A percentile compares a stretch with the other conserved stretches of the same genome.
These are phyloP conservation scores for Viridothelium virens DNA, from an alignment of 495 filamentous ascomycete genomes.

Conservation along the genomic window DNA sequence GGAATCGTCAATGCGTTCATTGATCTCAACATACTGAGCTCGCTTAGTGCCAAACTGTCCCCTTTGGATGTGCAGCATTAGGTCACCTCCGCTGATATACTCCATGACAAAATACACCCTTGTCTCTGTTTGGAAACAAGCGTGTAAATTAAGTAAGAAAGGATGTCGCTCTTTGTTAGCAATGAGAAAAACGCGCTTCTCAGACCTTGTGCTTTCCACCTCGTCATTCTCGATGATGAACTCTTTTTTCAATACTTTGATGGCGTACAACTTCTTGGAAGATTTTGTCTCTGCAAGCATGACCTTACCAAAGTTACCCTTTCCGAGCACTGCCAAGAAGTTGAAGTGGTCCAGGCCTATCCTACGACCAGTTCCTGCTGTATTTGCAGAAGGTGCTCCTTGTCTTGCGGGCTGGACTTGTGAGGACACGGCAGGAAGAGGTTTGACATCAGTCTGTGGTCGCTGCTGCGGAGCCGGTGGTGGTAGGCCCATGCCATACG, in stretches of 20 bases:
- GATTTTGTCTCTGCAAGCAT: slow-evolving; percentile 98
- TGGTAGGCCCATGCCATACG: slow-evolving; percentile 39
- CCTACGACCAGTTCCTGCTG: slow-evolving; percentile 56
- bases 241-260: slow-evolving; percentile 99
- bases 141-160: slow-evolving; percentile 90
- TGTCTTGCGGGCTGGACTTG: slow-evolving; percentile 19
- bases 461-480: slow-evolving; percentile 44
- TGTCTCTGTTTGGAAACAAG: slow-evolving; percentile 99
- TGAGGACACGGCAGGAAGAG: slow-evolving; percentile 18
- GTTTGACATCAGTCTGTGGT: slow-evolving; percentile 15
- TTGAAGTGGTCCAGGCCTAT: slow-evolving; percentile 99
- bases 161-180: slow-evolving; percentile 97
- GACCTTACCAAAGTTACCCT: slow-evolving; percentile 99
- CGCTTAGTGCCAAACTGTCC: slow-evolving; percentile 92
- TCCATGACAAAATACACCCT: slow-evolving; percentile 99
- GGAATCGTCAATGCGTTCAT: neutral
- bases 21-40: slow-evolving; percentile 67
- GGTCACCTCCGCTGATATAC: slow-evolving; percentile 96
- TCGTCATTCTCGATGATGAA: slow-evolving; percentile 99
- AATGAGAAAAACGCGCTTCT: slow-evolving; percentile 94
- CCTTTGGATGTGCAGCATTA: slow-evolving; percentile 98
- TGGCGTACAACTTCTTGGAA: slow-evolving; percentile 85
- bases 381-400: slow-evolving; percentile 33
- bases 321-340: slow-evolving; percentile 96
- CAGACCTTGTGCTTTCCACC: slow-evolving; percentile 96